A percentile compares a stretch with the other conserved stretches of the same genome.
These are phyloP conservation scores for Cyathus striatus DNA, from an alignment of 768 basidiomycete genomes.

Conservation along the genomic window DNA sequence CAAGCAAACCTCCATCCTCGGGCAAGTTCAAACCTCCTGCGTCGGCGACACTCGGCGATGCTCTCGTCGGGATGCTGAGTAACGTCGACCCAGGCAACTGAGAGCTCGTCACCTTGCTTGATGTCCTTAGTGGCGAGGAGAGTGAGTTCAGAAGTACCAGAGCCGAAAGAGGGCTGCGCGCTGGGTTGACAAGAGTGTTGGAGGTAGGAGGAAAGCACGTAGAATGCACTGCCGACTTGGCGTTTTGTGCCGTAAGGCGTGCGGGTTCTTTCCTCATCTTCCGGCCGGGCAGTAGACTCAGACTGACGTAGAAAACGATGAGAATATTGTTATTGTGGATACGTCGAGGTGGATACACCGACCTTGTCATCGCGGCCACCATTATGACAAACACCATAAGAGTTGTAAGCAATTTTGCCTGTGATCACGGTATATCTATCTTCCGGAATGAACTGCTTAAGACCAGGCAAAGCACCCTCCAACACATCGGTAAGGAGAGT, in stretches of 20 bases:
- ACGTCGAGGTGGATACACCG: neutral
- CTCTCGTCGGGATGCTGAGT: conserved; percentile 50
- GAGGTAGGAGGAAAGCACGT: conserved; percentile 73
- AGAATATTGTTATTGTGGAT: too few relatives aligned
- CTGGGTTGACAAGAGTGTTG: conserved; percentile 72
- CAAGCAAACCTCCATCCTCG: conserved; percentile 84
- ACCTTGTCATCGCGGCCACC: conserved; percentile 73
- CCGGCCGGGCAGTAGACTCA: conserved; percentile 45
- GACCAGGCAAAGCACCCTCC: conserved; percentile 57
- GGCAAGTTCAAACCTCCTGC: conserved; percentile 68
- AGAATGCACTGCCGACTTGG: conserved; percentile 75
- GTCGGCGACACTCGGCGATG: conserved; percentile 47
- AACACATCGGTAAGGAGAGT: conserved; percentile 50
- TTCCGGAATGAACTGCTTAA: conserved; percentile 66
- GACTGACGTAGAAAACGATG: conserved; percentile 43
- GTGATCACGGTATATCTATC: conserved; percentile 55
- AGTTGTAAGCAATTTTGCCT: conserved; percentile 75
- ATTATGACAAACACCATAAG: conserved; percentile 65
- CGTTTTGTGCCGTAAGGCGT: conserved; percentile 71
- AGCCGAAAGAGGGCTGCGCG: conserved; percentile 57
- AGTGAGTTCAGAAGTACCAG: conserved; percentile 64
- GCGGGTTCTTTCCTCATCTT: conserved; percentile 70
- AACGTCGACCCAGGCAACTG: conserved; percentile 73
- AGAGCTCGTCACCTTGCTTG: conserved; percentile 72
- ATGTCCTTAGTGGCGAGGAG: conserved; percentile 63